phyloP scores from a whole-genome alignment of 2,329 filamentous ascomycete genomes.

The Colletotrichum scovillei region DNA sequence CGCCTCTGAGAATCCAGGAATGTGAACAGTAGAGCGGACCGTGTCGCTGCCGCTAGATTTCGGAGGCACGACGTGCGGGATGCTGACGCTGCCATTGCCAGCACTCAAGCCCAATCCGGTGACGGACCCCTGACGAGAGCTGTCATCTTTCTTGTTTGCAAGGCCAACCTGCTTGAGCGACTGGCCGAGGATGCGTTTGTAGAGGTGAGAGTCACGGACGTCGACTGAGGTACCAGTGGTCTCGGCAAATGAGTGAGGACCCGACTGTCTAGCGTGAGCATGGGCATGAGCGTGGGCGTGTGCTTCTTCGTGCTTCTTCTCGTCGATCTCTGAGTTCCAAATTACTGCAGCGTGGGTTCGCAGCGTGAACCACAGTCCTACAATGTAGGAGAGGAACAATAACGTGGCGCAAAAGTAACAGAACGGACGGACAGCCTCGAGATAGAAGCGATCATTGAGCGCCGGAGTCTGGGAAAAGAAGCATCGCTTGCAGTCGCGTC shows the following conservation, averaged over 20 bases:
- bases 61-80: conserved; percentile 82
- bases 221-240: conserved; percentile 64
- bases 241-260: conserved; percentile 54
- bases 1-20: conserved; percentile 81
- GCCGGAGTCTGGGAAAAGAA: conserved; percentile 92
- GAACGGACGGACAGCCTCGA: conserved; percentile 91
- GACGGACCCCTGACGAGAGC: conserved; percentile 52
- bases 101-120: conserved; percentile 33
- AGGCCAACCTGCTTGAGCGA: conserved; percentile 87
- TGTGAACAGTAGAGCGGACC: conserved; percentile 58
- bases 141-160: conserved; percentile 61
- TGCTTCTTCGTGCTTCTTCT: conserved; percentile 75
- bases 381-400: conserved; percentile 92
- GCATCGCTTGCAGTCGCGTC: conserved; percentile 87
- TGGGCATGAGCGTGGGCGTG: conserved; percentile 45
- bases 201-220: conserved; percentile 88
- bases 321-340: conserved; percentile 87
- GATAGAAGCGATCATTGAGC: conserved; percentile 87
- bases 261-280: conserved; percentile 46
- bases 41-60: conserved; percentile 62
- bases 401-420: conserved; percentile 88
- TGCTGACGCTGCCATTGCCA: conserved; percentile 58
- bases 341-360: conserved; percentile 97
- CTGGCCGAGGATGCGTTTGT: conserved; percentile 93
- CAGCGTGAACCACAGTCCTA: conserved; percentile 94